Evolutionary conservation across 139 green algal genomes (phyloP), one percentile per base, ranked within the genome.

Genomic region (Picochlorum sp.): DNA sequence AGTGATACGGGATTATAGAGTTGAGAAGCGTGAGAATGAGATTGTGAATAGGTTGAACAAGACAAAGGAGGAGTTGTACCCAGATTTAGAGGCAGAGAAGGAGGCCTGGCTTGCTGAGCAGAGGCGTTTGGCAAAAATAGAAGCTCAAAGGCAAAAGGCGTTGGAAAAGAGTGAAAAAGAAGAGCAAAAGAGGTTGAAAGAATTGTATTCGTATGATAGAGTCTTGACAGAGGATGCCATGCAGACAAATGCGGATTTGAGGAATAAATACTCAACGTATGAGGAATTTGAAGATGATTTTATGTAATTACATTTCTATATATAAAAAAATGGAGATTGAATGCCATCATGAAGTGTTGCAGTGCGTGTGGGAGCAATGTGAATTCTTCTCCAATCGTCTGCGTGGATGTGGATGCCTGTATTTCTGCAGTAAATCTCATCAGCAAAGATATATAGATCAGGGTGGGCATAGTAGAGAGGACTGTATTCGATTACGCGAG

Each of bases 221-320:
- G 3, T 79, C 10, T 64, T 76, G 66, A 20, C 23, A 68, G 77
- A 86, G 38, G 86, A 94, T 30, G 81, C 84, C 50, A 97, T 96
- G 89, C 26, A 47, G 30, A 69, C 77, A 21, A 90, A 80, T 8
- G 90, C 85, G 50, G 85, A 95, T 20, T 58, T 95, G 16, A 62
- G 62, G 5, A 49, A 77, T 16, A 95, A 95, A 63, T 95, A 96
- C 57, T 71, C 78, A 16, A 82, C 50, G 1, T 73, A 83, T 16
- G 79, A 91, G 45, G 90, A 95, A 16, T 82, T 86, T 28, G 92
- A 98, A 68, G 92, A 97, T 9, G 92, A 97, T 57, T 98, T 98
- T 73, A 96, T 98, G 90, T 98, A 62, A 21, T 28, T 4, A 28
- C 24, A 28, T 28, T 28, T 28, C 24, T 28, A 0, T 4, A 4